Percentiles rank a stretch among this genome's conserved stretches.
Evolutionary conservation across 129 eudicot genomes (phyloP).

Genomic region (Arctium minus): DNA sequence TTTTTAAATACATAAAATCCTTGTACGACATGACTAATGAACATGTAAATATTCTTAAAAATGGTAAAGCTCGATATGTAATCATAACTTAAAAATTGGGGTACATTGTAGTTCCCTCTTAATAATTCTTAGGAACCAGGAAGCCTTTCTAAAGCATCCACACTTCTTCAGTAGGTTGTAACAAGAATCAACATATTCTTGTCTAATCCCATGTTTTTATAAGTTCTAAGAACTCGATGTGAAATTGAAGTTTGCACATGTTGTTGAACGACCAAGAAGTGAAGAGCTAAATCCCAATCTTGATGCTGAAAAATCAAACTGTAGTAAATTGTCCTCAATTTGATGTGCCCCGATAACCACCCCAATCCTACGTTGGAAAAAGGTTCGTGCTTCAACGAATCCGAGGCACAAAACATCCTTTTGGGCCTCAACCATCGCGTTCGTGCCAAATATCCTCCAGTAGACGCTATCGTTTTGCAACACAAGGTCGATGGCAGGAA

Average conservation of each 20-base stretch:
- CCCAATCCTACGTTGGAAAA: constrained; percentile 15
- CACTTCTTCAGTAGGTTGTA: no score
- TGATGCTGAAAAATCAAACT: constrained; percentile 34
- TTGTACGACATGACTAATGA: no score
- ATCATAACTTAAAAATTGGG: no score
- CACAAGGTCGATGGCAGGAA: constrained; percentile 32
- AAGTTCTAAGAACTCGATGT: background rate
- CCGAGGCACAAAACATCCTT: constrained; percentile 29
- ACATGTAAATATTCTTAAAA: no score
- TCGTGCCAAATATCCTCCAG: constrained; percentile 37
- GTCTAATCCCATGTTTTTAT: no score
- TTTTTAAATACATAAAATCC: no score
- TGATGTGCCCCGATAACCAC: constrained; percentile 38
- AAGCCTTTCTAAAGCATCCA: no score
- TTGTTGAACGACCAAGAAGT: constrained; percentile 23
- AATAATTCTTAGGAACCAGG: no score
- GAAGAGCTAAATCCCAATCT: constrained; percentile 43
- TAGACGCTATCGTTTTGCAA: constrained; percentile 25
- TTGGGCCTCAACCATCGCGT: constrained; percentile 29
- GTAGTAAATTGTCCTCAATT: constrained; percentile 40
- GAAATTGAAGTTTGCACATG: constrained; percentile 29
- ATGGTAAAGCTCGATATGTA: no score
- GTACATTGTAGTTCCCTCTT: no score
- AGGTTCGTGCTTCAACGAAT: constrained; percentile 31
- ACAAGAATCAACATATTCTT: no score